Conservation (phyloP, 371 early-diverging fungal species). For the Lichtheimia hyalospora region DNA sequence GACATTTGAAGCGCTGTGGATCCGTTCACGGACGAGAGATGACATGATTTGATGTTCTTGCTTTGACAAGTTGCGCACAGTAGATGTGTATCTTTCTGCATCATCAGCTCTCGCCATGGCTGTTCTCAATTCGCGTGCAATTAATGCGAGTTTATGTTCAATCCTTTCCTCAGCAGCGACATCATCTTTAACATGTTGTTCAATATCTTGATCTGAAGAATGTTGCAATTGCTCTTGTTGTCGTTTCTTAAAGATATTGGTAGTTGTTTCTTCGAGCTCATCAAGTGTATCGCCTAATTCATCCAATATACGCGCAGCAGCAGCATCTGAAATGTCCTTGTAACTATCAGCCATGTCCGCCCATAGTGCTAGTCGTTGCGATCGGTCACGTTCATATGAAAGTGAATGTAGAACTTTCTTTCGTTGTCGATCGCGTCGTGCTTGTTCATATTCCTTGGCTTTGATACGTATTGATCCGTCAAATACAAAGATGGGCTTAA, state of each 20-base stretch:
- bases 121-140: slow-evolving; percentile 24
- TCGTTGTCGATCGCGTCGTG: slow-evolving; percentile 31
- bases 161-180: slow-evolving; percentile 6
- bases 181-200: slow-evolving; percentile 2
- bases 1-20: slow-evolving; percentile 10
- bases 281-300: slow-evolving; percentile 21
- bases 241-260: neutral
- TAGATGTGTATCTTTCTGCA: slow-evolving; percentile 35
- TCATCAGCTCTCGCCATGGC: slow-evolving; percentile 19
- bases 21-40: slow-evolving; percentile 13
- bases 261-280: slow-evolving; percentile 5
- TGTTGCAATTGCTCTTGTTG: neutral
- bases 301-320: slow-evolving; percentile 11
- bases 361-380: slow-evolving; percentile 33
- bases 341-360: slow-evolving; percentile 16
- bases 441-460: slow-evolving; percentile 50
- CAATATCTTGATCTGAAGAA: neutral
- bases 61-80: slow-evolving; percentile 26
- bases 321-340: slow-evolving; percentile 10
- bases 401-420: slow-evolving; percentile 31
- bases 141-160: slow-evolving; percentile 15
- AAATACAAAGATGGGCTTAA: slow-evolving; percentile 65
- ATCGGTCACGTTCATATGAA: slow-evolving; percentile 32
- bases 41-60: slow-evolving; percentile 22
- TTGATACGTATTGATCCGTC: slow-evolving; percentile 47